phyloP scores from a whole-genome alignment of 2,329 filamentous ascomycete genomes.

The Aspergillus sp. region DNA sequence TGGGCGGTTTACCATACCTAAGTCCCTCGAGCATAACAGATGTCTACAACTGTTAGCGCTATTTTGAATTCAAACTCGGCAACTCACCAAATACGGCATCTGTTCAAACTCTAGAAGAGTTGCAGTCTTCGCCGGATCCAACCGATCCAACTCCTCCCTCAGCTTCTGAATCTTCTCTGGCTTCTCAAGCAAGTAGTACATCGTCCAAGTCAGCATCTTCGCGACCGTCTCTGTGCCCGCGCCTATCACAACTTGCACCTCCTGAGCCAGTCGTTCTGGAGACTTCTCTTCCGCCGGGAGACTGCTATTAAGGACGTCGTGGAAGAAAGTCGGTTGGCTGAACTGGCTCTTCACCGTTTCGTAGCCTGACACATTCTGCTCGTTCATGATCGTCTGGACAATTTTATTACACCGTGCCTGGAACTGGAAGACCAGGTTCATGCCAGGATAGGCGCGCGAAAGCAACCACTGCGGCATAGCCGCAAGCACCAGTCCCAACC shows the following conservation, averaged over 20 bases:
- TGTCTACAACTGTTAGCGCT: slow-evolving; percentile 9
- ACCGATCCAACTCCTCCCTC: slow-evolving; percentile 18
- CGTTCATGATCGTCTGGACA: slow-evolving; percentile 19
- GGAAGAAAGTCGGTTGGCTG: slow-evolving; percentile 27
- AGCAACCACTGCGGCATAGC: slow-evolving; percentile 6
- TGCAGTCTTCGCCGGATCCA: slow-evolving; percentile 13
- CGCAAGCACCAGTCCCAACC: slow-evolving; percentile 10
- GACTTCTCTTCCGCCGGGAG: slow-evolving; percentile 36
- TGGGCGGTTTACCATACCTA: slow-evolving; percentile 15
- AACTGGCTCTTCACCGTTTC: slow-evolving; percentile 7
- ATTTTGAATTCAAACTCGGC: neutral
- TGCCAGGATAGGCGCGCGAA: slow-evolving; percentile 5
- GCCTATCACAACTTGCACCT: slow-evolving; percentile 28
- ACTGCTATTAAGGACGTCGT: slow-evolving; percentile 29
- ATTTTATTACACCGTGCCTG: slow-evolving; percentile 15
- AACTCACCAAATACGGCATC: slow-evolving; percentile 26
- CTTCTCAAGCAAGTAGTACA: slow-evolving; percentile 14
- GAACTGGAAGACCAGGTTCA: slow-evolving; percentile 16
- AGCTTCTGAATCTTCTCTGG: slow-evolving; percentile 18
- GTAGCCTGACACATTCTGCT: slow-evolving; percentile 1
- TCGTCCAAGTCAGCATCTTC: slow-evolving; percentile 11
- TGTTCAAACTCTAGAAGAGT: slow-evolving; percentile 26
- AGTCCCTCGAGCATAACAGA: slow-evolving; percentile 30
- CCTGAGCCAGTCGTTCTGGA: slow-evolving; percentile 29
- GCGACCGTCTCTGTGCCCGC: slow-evolving; percentile 26